phyloP scores from a whole-genome alignment of 2,329 filamentous ascomycete species.

The Colletotrichum karsti region DNA sequence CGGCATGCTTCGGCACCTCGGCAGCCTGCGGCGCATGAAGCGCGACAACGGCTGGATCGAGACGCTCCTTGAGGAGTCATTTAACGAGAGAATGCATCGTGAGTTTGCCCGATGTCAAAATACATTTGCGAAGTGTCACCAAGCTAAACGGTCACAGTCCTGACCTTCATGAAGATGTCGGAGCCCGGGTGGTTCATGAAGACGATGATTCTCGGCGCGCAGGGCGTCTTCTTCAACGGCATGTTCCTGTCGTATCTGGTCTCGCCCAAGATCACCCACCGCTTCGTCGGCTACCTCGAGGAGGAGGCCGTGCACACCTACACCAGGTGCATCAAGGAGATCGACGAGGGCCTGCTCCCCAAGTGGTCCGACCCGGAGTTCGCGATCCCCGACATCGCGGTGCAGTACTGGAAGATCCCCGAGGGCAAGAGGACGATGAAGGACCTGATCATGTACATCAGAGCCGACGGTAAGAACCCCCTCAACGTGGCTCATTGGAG shows the following conservation, averaged over 20 bases:
- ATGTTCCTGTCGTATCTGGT: slow-evolving; percentile 91
- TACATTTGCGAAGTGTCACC: neutral
- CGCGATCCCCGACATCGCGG: slow-evolving; percentile 84
- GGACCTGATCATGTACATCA: slow-evolving; percentile 87
- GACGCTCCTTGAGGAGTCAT: slow-evolving; percentile 87
- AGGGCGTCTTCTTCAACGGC: slow-evolving; percentile 96
- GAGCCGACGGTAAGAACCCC: slow-evolving; percentile 66
- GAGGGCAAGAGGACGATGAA: slow-evolving; percentile 83
- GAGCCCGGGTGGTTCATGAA: slow-evolving; percentile 84
- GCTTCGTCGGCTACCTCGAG: slow-evolving; percentile 96
- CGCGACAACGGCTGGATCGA: slow-evolving; percentile 98
- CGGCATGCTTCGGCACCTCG: slow-evolving; percentile 90
- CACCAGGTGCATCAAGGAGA: slow-evolving; percentile 85
- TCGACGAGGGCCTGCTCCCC: slow-evolving; percentile 85
- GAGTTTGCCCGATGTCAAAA: neutral
- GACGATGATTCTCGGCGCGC: slow-evolving; percentile 87
- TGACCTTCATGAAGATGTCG: slow-evolving; percentile 93
- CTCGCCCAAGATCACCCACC: slow-evolving; percentile 87
- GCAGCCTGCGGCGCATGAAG: slow-evolving; percentile 84
- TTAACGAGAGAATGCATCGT: slow-evolving; percentile 89
- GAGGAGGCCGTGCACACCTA: slow-evolving; percentile 98
- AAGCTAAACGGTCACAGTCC: no score
- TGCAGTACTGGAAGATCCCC: slow-evolving; percentile 95
- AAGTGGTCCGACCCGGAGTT: slow-evolving; percentile 79
- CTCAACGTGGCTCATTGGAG: neutral